Base-by-base conservation (phyloP, 139 green algal species). In the Coelastrella sp. region DNA sequence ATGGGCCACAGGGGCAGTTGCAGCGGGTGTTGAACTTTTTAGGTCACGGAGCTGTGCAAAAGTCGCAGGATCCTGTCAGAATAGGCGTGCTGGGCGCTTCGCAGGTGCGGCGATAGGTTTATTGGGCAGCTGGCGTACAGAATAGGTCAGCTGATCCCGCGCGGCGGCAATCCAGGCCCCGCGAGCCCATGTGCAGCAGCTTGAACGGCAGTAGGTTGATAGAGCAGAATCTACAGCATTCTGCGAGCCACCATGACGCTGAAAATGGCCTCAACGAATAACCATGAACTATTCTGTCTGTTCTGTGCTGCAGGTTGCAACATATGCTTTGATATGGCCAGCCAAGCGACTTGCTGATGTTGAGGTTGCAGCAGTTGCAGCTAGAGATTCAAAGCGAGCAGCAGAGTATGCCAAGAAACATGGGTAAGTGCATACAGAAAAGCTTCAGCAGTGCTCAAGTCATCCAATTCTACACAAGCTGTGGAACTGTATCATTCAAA, bases 321-420 rank as follows among this genome's bases (percentile, higher is more conserved):
- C 92, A 2, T 94, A 94, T 47, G 92, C 92, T 2, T 80, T 93
- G 73, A 82, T 95, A 14, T 94, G 90, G 91, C 91, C 91, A 2
- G 80, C 87, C 0, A 84, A 90, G 11, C 90, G 88, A 6, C 58
- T 94, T 4, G 22, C 89, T 2, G 61, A 83, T 19, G 93, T 89
- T 0, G 78, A 92, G 23, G 86, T 95, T 6, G 89, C 89, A 57
- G 93, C 89, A 8, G 93, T 95, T 8, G 93, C 93, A 22, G 93
- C 93, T 3, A 73, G 93, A 2, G 91, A 93, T 65, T 22, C 73
- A 11, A n/a, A 75, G 7, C 86, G 93, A 2, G 93, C 93, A 10
- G 22, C 32, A 14, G 75, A 90, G 3, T 95, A 92, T 56, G 93
- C 93, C 13, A 83, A 87, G 75, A 54, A 89, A n/a, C 87, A 93